Percentiles rank a stretch among this genome's conserved stretches.
Conservation (phyloP, 768 basidiomycete species). For the Tubosaeta sp. region DNA sequence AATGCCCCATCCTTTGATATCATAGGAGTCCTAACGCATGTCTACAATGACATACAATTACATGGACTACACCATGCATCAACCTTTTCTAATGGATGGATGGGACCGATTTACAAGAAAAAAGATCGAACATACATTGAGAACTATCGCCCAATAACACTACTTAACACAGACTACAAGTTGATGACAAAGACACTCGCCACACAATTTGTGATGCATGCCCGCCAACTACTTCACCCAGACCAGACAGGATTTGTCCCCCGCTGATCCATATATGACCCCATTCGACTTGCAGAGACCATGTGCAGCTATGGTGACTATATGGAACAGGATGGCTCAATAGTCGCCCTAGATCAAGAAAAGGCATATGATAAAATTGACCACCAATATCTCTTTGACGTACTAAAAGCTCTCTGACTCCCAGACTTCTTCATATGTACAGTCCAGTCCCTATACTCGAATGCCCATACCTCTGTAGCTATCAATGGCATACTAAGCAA, state of each 20-base stretch:
- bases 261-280: conserved; percentile 28
- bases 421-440: not conserved
- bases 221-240: conserved; percentile 9
- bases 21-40: not conserved
- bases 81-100: conserved; percentile 29
- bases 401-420: not conserved
- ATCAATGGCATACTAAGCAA: not conserved
- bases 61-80: conserved; percentile 13
- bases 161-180: conserved; percentile 35
- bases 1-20: conserved; percentile 6
- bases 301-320: conserved; percentile 18
- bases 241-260: conserved; percentile 39
- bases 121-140: conserved; percentile 26
- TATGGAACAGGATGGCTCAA: conserved; percentile 22
- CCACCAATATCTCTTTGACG: conserved; percentile 22
- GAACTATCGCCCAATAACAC: conserved; percentile 37
- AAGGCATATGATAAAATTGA: conserved; percentile 31
- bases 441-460: not conserved
- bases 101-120: conserved; percentile 41
- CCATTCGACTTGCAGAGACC: conserved; percentile 23
- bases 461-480: not conserved
- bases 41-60: conserved; percentile 26
- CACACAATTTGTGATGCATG: conserved; percentile 8
- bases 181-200: conserved; percentile 25
- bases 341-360: conserved; percentile 19